Percentiles rank a stretch among this genome's conserved stretches.
These are phyloP conservation scores for Pseudozyma pruni DNA, from an alignment of 1,284 basidiomycete species.

Conservation along the genomic window DNA sequence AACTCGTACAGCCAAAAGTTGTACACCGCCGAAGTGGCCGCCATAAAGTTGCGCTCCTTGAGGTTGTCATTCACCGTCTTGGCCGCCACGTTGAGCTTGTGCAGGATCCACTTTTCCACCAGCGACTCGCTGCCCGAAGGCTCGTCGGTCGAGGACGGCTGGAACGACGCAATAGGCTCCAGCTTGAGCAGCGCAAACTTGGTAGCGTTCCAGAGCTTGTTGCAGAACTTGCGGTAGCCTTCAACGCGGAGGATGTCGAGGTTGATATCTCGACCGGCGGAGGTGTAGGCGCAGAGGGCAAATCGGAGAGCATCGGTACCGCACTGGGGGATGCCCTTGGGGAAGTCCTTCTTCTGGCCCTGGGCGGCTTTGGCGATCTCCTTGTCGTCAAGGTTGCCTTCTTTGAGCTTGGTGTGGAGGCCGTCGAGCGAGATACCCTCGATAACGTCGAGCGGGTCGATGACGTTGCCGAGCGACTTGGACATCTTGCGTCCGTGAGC, in stretches of 20 bases:
- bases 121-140: constrained; percentile 88
- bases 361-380: constrained; percentile 90
- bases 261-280: constrained; percentile 72
- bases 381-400: constrained; percentile 93
- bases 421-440: constrained; percentile 83
- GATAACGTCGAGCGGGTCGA: constrained; percentile 97
- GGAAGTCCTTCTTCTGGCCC: constrained; percentile 99
- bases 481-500: constrained; percentile 99
- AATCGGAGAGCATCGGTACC: constrained; percentile 96
- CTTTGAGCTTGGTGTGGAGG: constrained; percentile 86
- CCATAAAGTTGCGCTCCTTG: constrained; percentile 88
- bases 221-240: constrained; percentile 98
- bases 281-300: constrained; percentile 91
- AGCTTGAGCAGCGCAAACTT: constrained; percentile 79
- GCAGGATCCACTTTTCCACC: constrained; percentile 94
- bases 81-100: constrained; percentile 88
- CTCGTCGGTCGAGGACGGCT: constrained; percentile 69
- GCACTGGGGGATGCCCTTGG: constrained; percentile 98
- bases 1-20: constrained; percentile 99
- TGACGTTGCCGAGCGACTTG: constrained; percentile 97
- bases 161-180: constrained; percentile 60
- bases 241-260: constrained; percentile 96
- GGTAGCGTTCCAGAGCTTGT: constrained; percentile 99
- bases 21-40: constrained; percentile 83
- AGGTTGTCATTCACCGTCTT: constrained; percentile 81